Base-by-base conservation (phyloP, 176 grass and related monocot genomes). In the Cocos nucifera region DNA sequence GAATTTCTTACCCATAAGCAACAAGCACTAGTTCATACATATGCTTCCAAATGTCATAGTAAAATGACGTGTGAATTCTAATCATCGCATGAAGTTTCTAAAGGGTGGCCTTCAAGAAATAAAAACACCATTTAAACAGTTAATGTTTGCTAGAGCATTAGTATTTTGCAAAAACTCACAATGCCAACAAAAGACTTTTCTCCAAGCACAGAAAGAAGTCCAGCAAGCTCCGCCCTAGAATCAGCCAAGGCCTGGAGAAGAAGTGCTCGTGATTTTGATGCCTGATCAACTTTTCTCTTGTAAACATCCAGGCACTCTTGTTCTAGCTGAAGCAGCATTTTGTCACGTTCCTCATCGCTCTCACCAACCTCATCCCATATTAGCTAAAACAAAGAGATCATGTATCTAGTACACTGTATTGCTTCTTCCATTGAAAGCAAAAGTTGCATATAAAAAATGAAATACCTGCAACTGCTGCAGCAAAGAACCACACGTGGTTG, bases 361-460 rank as follows among this genome's bases (percentile, higher is more conserved):
- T 91, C 92, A 53, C 92, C 87, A 81, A 91, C 92, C 69, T 97
- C 92, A 19, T 97, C 86, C 87, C 87, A 97, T 70, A 97, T 97
- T 55, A 85, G 5, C 92, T 97, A 69, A 73, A 86, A 82, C 35
- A 44, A 79, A 61, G 50, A 82, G 12, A 35, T 28, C 23, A 64
- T 18, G 68, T 22, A 81, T 16, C 35, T 62, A 24, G 50, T 18
- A 17, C 5, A 71, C 69, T 39, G 54, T 6, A 26, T 16, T 29
- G 6, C 6, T 9, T 28, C 16, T 15, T 44, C 10, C 35, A 44
- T 2, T n/a, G 4, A 18, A 35, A 56, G 18, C 17, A 18, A 32
- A 17, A 67, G 35, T 12, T 50, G 35, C 4, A 63, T 30, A 48
- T 56, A 72, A n/a, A 12, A 39, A 29, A 24, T 60, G 61, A 70